Base-by-base conservation (phyloP, 2,329 filamentous ascomycete genomes). In the Fusarium austroafricanum region DNA sequence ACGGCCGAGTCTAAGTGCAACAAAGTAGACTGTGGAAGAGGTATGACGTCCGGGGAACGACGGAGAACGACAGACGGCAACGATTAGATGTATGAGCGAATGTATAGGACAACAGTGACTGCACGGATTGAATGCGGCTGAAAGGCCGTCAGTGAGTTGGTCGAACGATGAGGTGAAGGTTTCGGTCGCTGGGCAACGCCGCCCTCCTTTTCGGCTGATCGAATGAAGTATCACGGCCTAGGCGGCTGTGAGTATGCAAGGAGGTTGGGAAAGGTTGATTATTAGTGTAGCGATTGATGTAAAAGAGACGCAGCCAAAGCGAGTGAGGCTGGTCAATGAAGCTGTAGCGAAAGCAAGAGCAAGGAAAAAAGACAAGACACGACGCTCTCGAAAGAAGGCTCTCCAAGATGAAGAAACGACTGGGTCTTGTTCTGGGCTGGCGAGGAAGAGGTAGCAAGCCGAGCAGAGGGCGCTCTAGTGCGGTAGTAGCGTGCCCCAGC, bases 311-410 rank as follows among this genome's bases (percentile, higher is more conserved):
- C 80, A 82, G 83, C 83, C 83, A 83, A 80, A 89, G 83, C 86
- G 87, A 89, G 82, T 86, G 87, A 88, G 82, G 82, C 79, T 79
- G 80, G 65, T 68, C 62, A 55, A 64, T 68, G 61, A 67, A 68
- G 50, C 55, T 59, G 65, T 58, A 70, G 46, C 33, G 46, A 61
- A 65, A 68, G 20, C 56, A 67, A 52, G 47, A 68, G 18, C 56
- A 67, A 52, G 35, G 56, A 66, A 53, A 60, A 62, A 65, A 55
- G 59, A 61, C 56, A 55, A 61, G 61, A 68, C 61, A 52, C 55
- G 54, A 65, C 40, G 64, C 56, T 67, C 57, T 67, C 62, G 66
- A 73, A 57, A 52, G 62, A 71, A 68, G 31, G 52, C 58, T 71
- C 70, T 63, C 68, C 54, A 63, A 61, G 62, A 65, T 71, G 62